Evolutionary conservation across 257 asterid genomes (phyloP).

Genomic region (Orobanche coerulescens): DNA sequence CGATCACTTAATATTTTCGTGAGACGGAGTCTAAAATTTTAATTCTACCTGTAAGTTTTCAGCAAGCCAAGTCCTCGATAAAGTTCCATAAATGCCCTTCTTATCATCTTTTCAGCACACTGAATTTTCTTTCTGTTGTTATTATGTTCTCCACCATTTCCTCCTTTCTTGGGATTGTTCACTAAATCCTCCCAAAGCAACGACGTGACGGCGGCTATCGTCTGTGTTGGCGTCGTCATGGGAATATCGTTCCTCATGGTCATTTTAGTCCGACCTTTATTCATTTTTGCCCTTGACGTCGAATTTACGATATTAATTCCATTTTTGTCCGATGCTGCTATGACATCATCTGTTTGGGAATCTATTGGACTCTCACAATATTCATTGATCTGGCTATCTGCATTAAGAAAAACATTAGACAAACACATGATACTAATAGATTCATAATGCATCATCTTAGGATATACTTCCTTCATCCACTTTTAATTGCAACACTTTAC

Average conservation of each 20-base stretch:
- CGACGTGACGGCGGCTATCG: slow-evolving; percentile 66
- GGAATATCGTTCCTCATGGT: slow-evolving; percentile 76
- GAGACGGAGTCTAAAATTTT: too few relatives aligned
- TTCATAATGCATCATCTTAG: too few relatives aligned
- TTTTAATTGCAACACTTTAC: too few relatives aligned
- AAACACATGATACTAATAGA: too few relatives aligned
- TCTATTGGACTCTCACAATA: slow-evolving; percentile 38
- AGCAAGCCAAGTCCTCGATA: slow-evolving; percentile 84
- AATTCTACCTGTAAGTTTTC: slow-evolving; percentile 79
- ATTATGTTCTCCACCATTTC: slow-evolving; percentile 43
- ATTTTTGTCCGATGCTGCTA: slow-evolving; percentile 60
- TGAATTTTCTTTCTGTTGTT: slow-evolving; percentile 64
- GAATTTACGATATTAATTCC: slow-evolving; percentile 54
- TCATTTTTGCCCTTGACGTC: slow-evolving; percentile 39
- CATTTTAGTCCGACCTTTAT: slow-evolving; percentile 51
- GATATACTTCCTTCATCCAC: too few relatives aligned
- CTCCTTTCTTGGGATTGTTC: slow-evolving; percentile 56
- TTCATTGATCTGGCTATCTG: slow-evolving; percentile 49
- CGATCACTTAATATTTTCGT: too few relatives aligned
- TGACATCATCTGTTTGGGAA: slow-evolving; percentile 40
- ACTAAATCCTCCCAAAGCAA: slow-evolving; percentile 82
- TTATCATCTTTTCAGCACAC: slow-evolving; percentile 84
- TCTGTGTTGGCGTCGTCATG: slow-evolving; percentile 71
- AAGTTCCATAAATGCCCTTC: slow-evolving; percentile 91
- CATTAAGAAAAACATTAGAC: background rate